Evolutionary conservation across 345 rosid genomes (phyloP).

Genomic region (Cardamine resedifolia): DNA sequence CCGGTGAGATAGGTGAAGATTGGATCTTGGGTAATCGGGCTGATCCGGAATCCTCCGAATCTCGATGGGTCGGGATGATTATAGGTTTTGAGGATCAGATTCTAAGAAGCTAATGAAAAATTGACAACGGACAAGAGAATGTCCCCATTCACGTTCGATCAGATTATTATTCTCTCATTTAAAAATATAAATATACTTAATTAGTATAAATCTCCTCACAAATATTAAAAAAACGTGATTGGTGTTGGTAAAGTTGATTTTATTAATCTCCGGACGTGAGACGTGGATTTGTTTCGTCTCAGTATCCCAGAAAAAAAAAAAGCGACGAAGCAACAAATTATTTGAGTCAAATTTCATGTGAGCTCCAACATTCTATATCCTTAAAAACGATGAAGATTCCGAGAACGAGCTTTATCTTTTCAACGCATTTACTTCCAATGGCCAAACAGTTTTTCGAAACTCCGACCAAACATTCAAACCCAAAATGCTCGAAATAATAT

Average conservation of each 20-base stretch:
- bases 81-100: conserved; percentile 18
- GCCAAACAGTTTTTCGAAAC: too few species aligned
- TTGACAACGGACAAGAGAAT: conserved; percentile 29
- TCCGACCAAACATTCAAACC: too few species aligned
- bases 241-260: background rate
- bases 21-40: conserved; percentile 24
- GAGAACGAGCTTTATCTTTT: background rate
- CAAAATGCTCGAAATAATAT: too few species aligned
- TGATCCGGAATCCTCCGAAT: conserved; percentile 16
- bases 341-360: background rate
- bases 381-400: too few species aligned
- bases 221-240: background rate
- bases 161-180: background rate
- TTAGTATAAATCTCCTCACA: background rate
- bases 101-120: background rate
- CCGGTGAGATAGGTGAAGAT: background rate
- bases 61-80: conserved; percentile 31
- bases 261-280: background rate
- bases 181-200: background rate
- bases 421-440: background rate
- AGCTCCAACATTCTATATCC: background rate
- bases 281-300: background rate
- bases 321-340: background rate
- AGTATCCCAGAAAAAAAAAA: background rate
- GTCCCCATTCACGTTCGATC: conserved; percentile 6